Base-by-base conservation (phyloP, 1,284 basidiomycete species). In the Tilletia indica region DNA sequence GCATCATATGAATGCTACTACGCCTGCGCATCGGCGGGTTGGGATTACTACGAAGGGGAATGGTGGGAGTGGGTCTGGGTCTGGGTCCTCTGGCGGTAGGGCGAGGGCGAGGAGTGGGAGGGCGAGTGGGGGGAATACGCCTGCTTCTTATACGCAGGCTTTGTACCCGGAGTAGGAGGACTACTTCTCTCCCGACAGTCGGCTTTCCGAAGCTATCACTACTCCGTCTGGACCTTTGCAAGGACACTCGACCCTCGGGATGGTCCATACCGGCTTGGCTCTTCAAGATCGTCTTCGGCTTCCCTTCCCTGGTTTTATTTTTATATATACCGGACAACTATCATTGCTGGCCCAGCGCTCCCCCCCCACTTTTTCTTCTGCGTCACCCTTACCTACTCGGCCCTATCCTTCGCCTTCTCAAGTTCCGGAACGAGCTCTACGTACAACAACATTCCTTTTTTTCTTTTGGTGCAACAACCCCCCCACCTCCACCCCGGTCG, bases 61-160 rank as follows among this genome's bases (percentile, higher is more conserved):
- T 54, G 61, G 61, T 16, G 61, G 61, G 36, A 42, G 61, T 19
- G 61, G 61, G 12, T 31, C 25, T 19, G 61, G 61, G 12, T 31
- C 25, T 31, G 25, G 25, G 25, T 31, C 25, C 25, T 31, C 25
- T 31, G 25, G 25, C 36, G 61, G 31, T 38, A 64, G 16, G 61
- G 61, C 16, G 51, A 19, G 16, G 9, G 61, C 34, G 38, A 63
- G 34, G 61, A 58, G 56, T 58, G 56, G 56, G 25, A 21, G 56
- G 12, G 56, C n/a, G 25, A 45, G 42, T 45, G 42, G 42, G 42
- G 42, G 42, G 5, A 58, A 58, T 34, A 58, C 56, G n/a, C 56
- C 56, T 12, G 56, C 56, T 58, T 58, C 56, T 31, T 58, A 58
- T 34, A n/a, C 56, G 16, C 56, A 58, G 56, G 25, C 56, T 4